Conservation (phyloP, 2,329 filamentous ascomycete genomes). For the Aspergillus viridinutans region DNA sequence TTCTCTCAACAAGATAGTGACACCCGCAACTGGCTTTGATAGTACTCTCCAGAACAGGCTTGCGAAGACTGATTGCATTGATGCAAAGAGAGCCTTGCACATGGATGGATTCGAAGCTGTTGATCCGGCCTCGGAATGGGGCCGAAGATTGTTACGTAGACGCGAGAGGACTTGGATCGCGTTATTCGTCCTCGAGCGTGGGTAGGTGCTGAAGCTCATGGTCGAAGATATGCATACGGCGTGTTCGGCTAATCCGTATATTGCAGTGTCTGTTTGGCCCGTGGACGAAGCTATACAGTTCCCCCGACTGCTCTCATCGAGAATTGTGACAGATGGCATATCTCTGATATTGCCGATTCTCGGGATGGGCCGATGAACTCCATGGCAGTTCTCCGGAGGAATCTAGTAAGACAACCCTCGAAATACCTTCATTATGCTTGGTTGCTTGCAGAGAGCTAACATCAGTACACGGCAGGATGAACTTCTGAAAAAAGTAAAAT, state of each 20-base stretch:
- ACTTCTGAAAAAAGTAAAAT: conserved; percentile 25
- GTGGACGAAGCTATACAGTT: conserved; percentile 65
- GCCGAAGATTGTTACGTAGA: conserved; percentile 58
- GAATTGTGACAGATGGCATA: conserved; percentile 66
- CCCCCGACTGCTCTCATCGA: conserved; percentile 63
- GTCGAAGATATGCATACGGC: not conserved
- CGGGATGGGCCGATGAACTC: conserved; percentile 69
- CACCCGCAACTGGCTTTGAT: conserved; percentile 50
- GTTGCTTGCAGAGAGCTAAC: conserved; percentile 3
- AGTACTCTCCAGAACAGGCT: conserved; percentile 46
- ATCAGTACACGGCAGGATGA: conserved; percentile 21
- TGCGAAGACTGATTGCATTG: conserved; percentile 65
- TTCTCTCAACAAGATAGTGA: conserved; percentile 65
- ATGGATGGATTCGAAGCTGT: conserved; percentile 66
- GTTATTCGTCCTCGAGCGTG: conserved; percentile 67
- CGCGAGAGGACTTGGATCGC: conserved; percentile 68
- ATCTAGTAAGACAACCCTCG: conserved; percentile 49
- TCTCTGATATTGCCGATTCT: conserved; percentile 58
- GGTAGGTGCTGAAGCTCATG: conserved; percentile 35
- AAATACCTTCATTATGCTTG: not conserved
- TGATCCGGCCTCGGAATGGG: conserved; percentile 57
- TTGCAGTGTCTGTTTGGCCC: conserved; percentile 60
- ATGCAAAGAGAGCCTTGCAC: conserved; percentile 59
- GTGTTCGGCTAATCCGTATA: not conserved
- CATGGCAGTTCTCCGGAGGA: conserved; percentile 64